Evolutionary conservation across 139 green algal genomes (phyloP), one percentile per base, ranked within the genome.

Genomic region (Raphidocelis subcapitata): DNA sequence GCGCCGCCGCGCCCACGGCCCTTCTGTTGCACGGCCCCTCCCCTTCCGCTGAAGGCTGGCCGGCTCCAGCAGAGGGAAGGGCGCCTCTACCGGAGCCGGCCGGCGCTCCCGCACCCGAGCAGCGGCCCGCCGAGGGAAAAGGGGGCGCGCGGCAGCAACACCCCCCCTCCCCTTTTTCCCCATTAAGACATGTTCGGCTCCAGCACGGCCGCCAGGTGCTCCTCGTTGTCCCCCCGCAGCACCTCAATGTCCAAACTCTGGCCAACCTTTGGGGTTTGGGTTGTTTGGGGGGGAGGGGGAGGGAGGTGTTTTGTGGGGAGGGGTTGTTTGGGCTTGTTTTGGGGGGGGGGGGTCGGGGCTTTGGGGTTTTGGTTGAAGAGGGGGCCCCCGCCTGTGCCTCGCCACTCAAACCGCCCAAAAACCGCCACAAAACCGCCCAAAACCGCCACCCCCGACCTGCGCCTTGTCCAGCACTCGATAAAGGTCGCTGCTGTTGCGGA

Each of bases 391-490:
- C 26, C 24, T 26, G 20, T 26, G 20, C 5, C 54, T 31, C 21
- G 5, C 16, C 15, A 59, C 23, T 44, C 41, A 33, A 2, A 44
- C 26, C 10, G 16, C 29, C 23, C 10, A 44, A 65, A 47, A 44
- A 44, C 28, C 28, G 12, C 59, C 36, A 65, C 10, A 65, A 37
- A 10, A 36, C 28, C 59, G 26, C 10, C 24, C 36, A 44, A 37
- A 18, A 41, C 44, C 5, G 37, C 24, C 29, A 28, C 21, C 37
- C 0, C 83, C 75, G 18, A 91, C 83, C 44, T 55, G 61, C 12
- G 62, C 77, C 65, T 89, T 91, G 81, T 97, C 90, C 36, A 97
- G 82, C 18, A 82, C 65, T 10, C 79, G 80, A 68, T 95, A 97
- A 54, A 97, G 77, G 77, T 97, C 92, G 2, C 86, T 88, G 5